Evolutionary conservation across 176 grass and related monocot species (phyloP).

Genomic region (Elymus sibiricus): DNA sequence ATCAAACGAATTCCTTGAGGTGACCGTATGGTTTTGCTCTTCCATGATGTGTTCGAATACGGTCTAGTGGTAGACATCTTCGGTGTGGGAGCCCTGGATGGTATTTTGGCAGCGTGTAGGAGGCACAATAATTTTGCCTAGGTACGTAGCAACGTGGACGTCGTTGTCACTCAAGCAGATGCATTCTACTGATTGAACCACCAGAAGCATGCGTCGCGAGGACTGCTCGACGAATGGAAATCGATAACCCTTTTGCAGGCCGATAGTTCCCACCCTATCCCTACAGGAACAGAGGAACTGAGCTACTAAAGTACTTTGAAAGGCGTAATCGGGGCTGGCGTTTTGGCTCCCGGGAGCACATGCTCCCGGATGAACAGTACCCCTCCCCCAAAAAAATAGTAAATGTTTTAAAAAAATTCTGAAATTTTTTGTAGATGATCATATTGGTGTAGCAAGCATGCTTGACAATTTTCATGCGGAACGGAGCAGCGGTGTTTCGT

Average conservation of each 20-base stretch:
- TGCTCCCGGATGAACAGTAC: too few relatives aligned
- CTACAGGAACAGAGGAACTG: neutral
- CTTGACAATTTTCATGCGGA: too few relatives aligned
- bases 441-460: too few relatives aligned
- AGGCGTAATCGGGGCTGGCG: too few relatives aligned
- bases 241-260: neutral
- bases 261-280: neutral
- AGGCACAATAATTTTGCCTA: slow-evolving; percentile 11
- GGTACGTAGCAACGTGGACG: slow-evolving; percentile 2
- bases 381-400: too few relatives aligned
- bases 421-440: too few relatives aligned
- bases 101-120: neutral
- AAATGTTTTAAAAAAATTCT: too few relatives aligned
- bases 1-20: slow-evolving; percentile 3
- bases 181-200: neutral
- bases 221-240: neutral
- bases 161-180: neutral
- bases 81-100: neutral
- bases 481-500: too few relatives aligned
- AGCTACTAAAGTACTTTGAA: too few relatives aligned
- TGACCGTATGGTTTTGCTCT: slow-evolving; percentile 13
- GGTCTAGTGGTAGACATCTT: neutral
- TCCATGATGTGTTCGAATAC: slow-evolving; percentile 17
- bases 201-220: neutral
- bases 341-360: too few relatives aligned